Evolutionary conservation across 192 early-diverging fungal genomes (phyloP), one percentile per base, ranked within the genome.

Genomic region (Lobosporangium transversale): DNA sequence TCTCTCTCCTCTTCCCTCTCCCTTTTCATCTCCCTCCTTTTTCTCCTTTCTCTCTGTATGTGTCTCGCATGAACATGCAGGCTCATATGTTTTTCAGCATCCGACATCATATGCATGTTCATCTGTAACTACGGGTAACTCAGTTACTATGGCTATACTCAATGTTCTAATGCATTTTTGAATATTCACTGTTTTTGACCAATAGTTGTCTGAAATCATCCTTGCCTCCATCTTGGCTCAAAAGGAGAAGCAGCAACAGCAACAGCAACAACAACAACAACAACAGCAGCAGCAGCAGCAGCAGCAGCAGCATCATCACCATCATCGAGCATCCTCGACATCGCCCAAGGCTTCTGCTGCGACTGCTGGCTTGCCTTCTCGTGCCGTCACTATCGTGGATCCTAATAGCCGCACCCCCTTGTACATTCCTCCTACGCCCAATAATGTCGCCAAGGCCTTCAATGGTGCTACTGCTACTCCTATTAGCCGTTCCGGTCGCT

Each of bases 311-410:
- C 44, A 45, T 45, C 44, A 20, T 14, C 14, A 4, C 4, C 44
- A 45, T 45, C 48, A 10, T 48, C 45, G n/a, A 37, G 66, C 71
- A 66, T 61, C 79, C 15, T 18, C 47, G 27, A 36, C 51, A 36
- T 45, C 50, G 30, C 52, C 57, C 21, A 56, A 53, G 21, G 30
- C 55, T 33, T 27, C 63, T 20, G 35, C 45, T 36, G 26, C 54
- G 43, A 31, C 40, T 33, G 21, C 59, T 23, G 52, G 44, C 60
- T 21, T 52, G 24, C 20, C 78, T 53, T 75, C 71, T 53, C 71
- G 80, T 35, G 82, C 82, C 32, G 84, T 86, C 48, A 79, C 80
- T 21, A 86, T 86, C 27, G 81, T 86, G 17, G 79, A 86, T 45
- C 84, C 84, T 20, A 61, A 37, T 20, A 86, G 83, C 36, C 83